Percentiles rank a stretch among this genome's conserved stretches.
These are phyloP conservation scores for Gentiana dahurica DNA, from an alignment of 257 asterid species.

Conservation along the genomic window DNA sequence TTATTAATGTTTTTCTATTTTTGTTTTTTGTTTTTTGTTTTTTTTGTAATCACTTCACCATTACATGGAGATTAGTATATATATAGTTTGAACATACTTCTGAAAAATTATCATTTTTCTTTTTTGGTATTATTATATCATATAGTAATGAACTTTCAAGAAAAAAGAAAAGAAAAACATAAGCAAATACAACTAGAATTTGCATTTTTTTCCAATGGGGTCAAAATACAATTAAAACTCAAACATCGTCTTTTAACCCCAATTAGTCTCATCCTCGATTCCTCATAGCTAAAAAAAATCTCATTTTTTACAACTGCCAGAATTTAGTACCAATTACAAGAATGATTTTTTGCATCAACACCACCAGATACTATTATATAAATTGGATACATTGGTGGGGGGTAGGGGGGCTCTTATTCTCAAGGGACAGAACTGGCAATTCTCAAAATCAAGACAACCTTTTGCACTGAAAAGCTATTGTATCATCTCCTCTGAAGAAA, in stretches of 20 bases:
- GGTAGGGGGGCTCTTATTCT: constrained; percentile 9
- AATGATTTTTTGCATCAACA: constrained; percentile 11
- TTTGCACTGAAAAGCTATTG: constrained; percentile 5
- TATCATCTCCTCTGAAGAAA: not conserved
- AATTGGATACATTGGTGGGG: constrained; percentile 6
- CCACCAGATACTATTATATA: constrained; percentile 9
- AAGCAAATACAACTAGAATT: too few species aligned
- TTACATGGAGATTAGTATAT: too few species aligned
- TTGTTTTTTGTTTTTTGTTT: too few species aligned
- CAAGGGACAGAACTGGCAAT: not conserved
- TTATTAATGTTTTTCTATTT: too few species aligned
- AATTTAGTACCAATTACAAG: constrained; percentile 21
- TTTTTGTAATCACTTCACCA: too few species aligned
- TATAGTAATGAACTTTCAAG: too few species aligned
- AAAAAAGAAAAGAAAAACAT: too few species aligned
- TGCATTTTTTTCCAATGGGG: constrained; percentile 10
- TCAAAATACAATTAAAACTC: constrained; percentile 1
- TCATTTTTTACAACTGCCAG: constrained; percentile 11
- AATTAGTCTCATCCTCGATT: constrained; percentile 7
- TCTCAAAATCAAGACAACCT: constrained; percentile 6
- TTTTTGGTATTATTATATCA: too few species aligned
- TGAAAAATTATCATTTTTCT: too few species aligned
- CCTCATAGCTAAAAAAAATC: constrained; percentile 7
- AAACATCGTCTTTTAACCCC: constrained; percentile 7
- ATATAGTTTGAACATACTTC: too few species aligned